phyloP scores from a whole-genome alignment of 495 filamentous ascomycete species.

The Hapsidospora chrysogenum region DNA sequence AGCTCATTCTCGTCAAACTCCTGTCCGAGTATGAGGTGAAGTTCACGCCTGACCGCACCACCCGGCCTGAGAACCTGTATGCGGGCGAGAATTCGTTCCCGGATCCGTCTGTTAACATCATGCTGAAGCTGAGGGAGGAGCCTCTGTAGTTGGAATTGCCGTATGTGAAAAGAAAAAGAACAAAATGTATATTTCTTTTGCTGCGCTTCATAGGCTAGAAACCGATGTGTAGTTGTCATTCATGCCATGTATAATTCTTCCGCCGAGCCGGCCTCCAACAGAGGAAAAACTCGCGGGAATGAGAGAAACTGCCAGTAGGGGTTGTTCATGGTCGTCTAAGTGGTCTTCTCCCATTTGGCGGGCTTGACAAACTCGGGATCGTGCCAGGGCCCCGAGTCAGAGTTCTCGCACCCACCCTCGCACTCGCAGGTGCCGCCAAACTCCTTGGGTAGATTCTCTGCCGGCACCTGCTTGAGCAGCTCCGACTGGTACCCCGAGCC shows the following conservation, averaged over 20 bases:
- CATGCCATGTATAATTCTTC: too few species aligned
- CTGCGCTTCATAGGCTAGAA: too few species aligned
- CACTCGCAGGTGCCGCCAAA: conserved; percentile 81
- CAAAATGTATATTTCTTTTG: too few species aligned
- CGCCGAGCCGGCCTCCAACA: too few species aligned
- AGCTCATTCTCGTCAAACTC: conserved; percentile 22
- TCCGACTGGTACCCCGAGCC: conserved; percentile 68
- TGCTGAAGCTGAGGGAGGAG: neutral
- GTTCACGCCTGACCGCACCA: conserved; percentile 8
- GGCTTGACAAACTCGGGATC: conserved; percentile 55
- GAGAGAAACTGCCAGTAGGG: too few species aligned
- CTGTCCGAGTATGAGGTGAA: conserved; percentile 28
- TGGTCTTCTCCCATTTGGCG: conserved; percentile 52
- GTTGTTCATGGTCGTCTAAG: too few species aligned
- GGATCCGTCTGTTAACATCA: conserved; percentile 4
- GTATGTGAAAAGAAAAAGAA: too few species aligned
- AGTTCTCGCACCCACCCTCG: conserved; percentile 67
- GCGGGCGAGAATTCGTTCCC: conserved; percentile 3
- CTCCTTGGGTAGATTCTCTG: conserved; percentile 74
- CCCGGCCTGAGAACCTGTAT: neutral
- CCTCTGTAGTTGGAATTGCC: too few species aligned
- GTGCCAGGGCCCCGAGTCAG: conserved; percentile 85
- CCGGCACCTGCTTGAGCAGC: conserved; percentile 66
- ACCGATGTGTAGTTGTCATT: too few species aligned
- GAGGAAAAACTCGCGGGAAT: too few species aligned